Base-by-base conservation (phyloP, 2,329 filamentous ascomycete species). In the Thyridium curvatum region DNA sequence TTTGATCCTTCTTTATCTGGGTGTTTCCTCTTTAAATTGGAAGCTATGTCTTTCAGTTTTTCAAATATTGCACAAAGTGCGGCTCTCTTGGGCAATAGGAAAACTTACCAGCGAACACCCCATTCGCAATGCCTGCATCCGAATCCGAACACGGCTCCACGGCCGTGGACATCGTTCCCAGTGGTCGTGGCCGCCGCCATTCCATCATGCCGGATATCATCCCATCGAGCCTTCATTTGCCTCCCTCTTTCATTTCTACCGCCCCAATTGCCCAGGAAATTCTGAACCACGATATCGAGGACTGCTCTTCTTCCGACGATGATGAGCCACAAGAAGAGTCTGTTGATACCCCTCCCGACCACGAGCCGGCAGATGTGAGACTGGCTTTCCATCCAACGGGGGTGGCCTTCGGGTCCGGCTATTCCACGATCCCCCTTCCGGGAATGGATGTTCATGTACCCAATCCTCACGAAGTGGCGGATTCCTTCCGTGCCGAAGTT, bases 321-420 rank as follows among this genome's bases (percentile, higher is more conserved):
- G 16, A 41, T 6, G 35, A 41, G 4, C 8, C 12, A 9, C 30
- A 34, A 26, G 21, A 10, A 26, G 21, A 26, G 21, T 10, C 21
- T 10, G 21, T 26, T 26, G 21, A 26, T 26, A 10, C 6, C 4
- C 17, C 13, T 6, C 39, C 37, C 15, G 40, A 43, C 30, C 14
- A 30, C 3, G 42, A 42, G 1, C 7, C 16, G 8, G 16, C 35
- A 12, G 46, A 47, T 12, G 46, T 43, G 8, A 45, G 44, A 28
- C 43, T 52, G 4, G 46, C 48, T 17, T 52, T 52, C 40, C 50
- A 52, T 40, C 48, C 50, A 8, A 48, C 44, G 12, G 50, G 50
- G 10, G 41, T 52, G 17, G 46, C 46, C 8, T 52, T 41, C 34
- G 50, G 50, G 18, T 16, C 30, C 29, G 48, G 48, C 15, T 51